phyloP scores from a whole-genome alignment of 176 grass and related monocot species.

The Lolium multiflorum region DNA sequence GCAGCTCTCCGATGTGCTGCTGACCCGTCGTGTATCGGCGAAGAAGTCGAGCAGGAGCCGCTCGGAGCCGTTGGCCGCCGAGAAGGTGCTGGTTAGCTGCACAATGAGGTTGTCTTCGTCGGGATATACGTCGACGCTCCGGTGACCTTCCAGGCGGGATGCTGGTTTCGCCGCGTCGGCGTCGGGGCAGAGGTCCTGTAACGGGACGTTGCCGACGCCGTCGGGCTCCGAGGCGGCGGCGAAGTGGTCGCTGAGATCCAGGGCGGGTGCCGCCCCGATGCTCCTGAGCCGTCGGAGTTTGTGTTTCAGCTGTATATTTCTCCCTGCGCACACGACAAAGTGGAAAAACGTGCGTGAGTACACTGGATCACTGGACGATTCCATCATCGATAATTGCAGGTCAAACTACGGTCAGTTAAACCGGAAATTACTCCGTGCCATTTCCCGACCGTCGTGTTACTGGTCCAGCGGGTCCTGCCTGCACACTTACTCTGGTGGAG shows the following conservation, averaged over 20 bases:
- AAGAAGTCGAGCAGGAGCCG: constrained; percentile 82
- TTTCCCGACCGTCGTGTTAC: constrained; percentile 23
- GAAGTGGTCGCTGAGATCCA: constrained; percentile 52
- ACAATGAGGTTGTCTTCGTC: background rate
- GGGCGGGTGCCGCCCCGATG: constrained; percentile 34
- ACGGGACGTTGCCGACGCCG: background rate
- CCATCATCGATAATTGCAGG: background rate
- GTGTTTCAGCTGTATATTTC: constrained; percentile 50
- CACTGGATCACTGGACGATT: no score
- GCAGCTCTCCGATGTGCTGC: background rate
- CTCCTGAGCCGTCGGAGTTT: constrained; percentile 62
- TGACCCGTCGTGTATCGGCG: constrained; percentile 25
- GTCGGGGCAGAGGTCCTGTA: background rate
- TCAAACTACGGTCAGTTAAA: background rate
- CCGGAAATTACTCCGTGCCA: background rate
- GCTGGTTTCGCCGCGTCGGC: background rate
- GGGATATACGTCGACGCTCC: background rate
- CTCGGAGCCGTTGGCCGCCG: constrained; percentile 27
- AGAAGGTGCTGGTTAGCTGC: constrained; percentile 9
- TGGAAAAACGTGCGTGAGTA: background rate
- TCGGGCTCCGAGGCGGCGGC: constrained; percentile 37
- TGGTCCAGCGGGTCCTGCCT: constrained; percentile 17
- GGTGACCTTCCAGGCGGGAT: background rate
- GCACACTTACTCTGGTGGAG: constrained; percentile 53
- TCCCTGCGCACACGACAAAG: constrained; percentile 44